These are phyloP conservation scores for Pichia scutulata DNA, from an alignment of 805 yeast genomes.

Conservation along the genomic window DNA sequence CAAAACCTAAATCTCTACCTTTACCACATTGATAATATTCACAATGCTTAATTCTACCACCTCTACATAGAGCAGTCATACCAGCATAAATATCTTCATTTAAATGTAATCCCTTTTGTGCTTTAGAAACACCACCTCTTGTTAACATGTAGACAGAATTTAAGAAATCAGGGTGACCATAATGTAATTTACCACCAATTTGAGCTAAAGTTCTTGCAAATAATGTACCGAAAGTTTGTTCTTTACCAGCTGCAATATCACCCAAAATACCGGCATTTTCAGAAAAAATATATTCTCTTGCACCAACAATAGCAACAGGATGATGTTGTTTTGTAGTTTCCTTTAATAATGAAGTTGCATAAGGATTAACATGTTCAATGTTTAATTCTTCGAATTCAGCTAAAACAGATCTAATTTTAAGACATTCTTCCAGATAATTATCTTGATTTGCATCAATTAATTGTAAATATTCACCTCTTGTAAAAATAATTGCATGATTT, in stretches of 20 bases:
- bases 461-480: conserved; percentile 81
- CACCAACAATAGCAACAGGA: conserved; percentile 83
- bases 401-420: conserved; percentile 71
- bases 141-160: conserved; percentile 72
- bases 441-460: conserved; percentile 84
- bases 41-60: conserved; percentile 83
- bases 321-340: conserved; percentile 44
- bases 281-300: conserved; percentile 80
- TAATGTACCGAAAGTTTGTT: conserved; percentile 81
- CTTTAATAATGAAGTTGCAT: conserved; percentile 60
- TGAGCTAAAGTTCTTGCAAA: conserved; percentile 79
- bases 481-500: conserved; percentile 70
- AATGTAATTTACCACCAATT: conserved; percentile 80
- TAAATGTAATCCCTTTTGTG: conserved; percentile 78
- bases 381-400: conserved; percentile 78
- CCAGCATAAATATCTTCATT: conserved; percentile 89
- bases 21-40: conserved; percentile 87
- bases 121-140: conserved; percentile 83
- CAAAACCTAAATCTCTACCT: conserved; percentile 85
- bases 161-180: conserved; percentile 84
- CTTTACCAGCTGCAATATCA: conserved; percentile 88
- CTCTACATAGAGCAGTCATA: conserved; percentile 74
- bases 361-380: conserved; percentile 73
- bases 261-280: conserved; percentile 81
- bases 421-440: conserved; percentile 77